These are phyloP conservation scores for Medicago ruthenica DNA, from an alignment of 306 rosid species.

Conservation along the genomic window DNA sequence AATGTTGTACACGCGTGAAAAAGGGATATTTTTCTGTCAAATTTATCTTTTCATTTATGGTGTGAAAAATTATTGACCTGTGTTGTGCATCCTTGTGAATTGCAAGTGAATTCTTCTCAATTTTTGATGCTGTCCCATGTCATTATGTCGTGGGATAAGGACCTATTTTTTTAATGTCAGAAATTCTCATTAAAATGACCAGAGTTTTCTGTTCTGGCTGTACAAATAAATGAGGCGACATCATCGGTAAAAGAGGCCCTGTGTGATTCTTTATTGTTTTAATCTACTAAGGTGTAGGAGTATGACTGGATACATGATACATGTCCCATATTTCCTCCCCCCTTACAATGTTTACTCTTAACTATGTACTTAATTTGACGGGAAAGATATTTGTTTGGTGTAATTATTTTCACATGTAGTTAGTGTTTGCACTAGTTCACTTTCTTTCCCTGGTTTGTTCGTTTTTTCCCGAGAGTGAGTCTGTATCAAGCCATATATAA, in stretches of 20 bases:
- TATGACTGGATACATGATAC: background rate
- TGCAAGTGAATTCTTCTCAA: slow-evolving; percentile 25
- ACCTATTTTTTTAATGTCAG: background rate
- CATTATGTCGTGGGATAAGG: slow-evolving; percentile 1
- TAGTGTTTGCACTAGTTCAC: slow-evolving; percentile 22
- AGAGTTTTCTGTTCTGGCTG: background rate
- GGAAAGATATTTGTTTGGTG: background rate
- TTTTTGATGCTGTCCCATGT: background rate
- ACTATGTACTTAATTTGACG: background rate
- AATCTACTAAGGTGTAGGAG: background rate
- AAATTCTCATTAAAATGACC: background rate
- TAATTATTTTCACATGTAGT: background rate
- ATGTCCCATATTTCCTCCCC: background rate
- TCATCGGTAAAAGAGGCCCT: background rate
- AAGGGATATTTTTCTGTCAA: background rate
- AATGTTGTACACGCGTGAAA: background rate
- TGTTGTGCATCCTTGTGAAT: background rate
- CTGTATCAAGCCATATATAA: background rate
- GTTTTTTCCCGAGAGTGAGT: background rate
- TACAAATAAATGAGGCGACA: slow-evolving; percentile 12
- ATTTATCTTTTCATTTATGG: background rate
- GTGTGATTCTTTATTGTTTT: background rate
- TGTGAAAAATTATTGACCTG: background rate
- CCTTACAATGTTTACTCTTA: background rate
- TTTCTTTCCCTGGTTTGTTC: slow-evolving; percentile 20